Conservation (phyloP, 108 stramenopile species). For the Cyclostephanos tholiformis region DNA sequence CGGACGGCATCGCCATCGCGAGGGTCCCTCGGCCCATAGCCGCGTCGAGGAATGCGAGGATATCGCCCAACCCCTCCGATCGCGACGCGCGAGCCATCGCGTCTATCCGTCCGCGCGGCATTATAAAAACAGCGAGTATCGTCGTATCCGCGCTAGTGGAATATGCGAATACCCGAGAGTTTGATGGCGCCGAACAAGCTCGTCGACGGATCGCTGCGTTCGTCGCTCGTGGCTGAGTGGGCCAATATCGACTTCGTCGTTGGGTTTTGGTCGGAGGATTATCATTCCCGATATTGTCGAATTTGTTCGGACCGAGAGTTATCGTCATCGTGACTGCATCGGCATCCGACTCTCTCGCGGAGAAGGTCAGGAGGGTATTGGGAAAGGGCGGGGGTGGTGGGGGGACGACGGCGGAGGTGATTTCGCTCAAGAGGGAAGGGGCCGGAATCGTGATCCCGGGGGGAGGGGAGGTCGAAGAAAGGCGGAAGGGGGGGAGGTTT, state of each 20-base stretch:
- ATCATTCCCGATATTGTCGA: conserved; percentile 10
- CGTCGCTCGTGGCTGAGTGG: conserved; percentile 67
- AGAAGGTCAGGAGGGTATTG: conserved; percentile 50
- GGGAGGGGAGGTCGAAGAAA: no score
- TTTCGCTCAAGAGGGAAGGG: conserved; percentile 14
- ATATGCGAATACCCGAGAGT: conserved; percentile 79
- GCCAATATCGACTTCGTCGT: conserved; percentile 60
- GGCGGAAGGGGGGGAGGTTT: conserved; percentile 7
- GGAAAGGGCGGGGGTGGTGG: neutral
- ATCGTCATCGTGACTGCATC: conserved; percentile 51
- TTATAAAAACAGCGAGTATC: conserved; percentile 51
- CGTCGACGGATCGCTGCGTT: conserved; percentile 72
- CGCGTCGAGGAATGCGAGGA: neutral
- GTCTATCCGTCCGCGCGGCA: conserved; percentile 62
- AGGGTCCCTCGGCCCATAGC: no score
- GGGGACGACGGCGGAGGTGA: conserved; percentile 3
- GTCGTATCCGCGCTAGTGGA: conserved; percentile 63
- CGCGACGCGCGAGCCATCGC: conserved; percentile 63
- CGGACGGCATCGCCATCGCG: neutral
- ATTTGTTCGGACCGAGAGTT: conserved; percentile 59
- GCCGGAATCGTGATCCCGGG: conserved; percentile 39
- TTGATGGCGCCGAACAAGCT: conserved; percentile 67
- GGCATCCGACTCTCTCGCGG: conserved; percentile 46
- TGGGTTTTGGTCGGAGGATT: conserved; percentile 49
- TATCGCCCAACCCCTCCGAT: conserved; percentile 23